A percentile compares a stretch with the other conserved stretches of the same genome.
Evolutionary conservation across 176 grass and related monocot genomes (phyloP).

Genomic region (Aegilops longissima): DNA sequence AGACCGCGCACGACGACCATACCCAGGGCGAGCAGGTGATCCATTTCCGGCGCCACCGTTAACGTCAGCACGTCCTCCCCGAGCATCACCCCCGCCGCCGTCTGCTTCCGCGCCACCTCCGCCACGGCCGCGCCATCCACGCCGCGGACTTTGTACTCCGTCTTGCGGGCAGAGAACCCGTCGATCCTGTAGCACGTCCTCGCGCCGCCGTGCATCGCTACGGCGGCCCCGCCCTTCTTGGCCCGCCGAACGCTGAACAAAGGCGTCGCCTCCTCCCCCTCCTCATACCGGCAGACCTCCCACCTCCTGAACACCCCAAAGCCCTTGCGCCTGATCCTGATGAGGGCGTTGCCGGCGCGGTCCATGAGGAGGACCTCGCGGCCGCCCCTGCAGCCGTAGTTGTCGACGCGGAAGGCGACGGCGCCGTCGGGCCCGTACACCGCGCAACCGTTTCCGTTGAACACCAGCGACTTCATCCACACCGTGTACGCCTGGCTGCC

Average conservation of each 20-base stretch:
- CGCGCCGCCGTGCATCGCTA: slow-evolving; percentile 23
- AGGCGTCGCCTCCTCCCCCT: slow-evolving; percentile 6
- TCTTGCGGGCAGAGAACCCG: slow-evolving; percentile 26
- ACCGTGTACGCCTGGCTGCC: slow-evolving; percentile 18
- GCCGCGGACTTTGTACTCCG: slow-evolving; percentile 31
- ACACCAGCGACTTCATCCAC: too few species aligned
- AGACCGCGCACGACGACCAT: slow-evolving; percentile 65
- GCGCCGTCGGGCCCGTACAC: too few species aligned
- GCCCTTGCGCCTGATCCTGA: slow-evolving; percentile 52
- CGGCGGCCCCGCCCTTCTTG: background rate
- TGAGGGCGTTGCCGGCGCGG: slow-evolving; percentile 37
- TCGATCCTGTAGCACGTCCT: slow-evolving; percentile 29
- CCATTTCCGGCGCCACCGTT: slow-evolving; percentile 45
- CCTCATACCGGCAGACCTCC: background rate
- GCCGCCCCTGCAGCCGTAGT: slow-evolving; percentile 1
- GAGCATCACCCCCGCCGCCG: slow-evolving; percentile 43
- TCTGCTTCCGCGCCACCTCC: slow-evolving; percentile 45
- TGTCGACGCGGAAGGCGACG: too few species aligned
- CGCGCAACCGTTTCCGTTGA: too few species aligned
- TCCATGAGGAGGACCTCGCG: slow-evolving; percentile 66
- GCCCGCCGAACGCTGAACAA: slow-evolving; percentile 51
- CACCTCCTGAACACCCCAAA: slow-evolving; percentile 28
- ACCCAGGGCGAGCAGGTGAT: slow-evolving; percentile 65
- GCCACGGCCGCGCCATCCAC: slow-evolving; percentile 21
- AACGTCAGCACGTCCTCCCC: slow-evolving; percentile 68